phyloP scores from a whole-genome alignment of 2,329 filamentous ascomycete species.

The Akanthomyces muscarius region DNA sequence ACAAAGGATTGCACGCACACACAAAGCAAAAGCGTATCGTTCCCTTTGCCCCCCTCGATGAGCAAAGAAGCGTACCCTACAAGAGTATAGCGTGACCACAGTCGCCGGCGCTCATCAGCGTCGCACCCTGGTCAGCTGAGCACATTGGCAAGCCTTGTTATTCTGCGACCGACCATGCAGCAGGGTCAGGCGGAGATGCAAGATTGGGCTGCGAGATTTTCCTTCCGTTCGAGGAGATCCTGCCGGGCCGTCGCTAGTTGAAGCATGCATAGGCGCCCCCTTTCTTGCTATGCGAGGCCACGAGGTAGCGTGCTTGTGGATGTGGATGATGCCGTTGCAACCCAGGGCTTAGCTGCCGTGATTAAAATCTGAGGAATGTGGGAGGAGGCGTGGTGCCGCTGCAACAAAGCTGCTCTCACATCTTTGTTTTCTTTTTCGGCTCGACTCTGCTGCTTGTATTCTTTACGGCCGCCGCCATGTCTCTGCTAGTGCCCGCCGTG shows the following conservation, averaged over 20 bases:
- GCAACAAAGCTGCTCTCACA: background rate
- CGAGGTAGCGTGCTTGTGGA: constrained; percentile 13
- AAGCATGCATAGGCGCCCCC: background rate
- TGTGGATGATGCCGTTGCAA: constrained; percentile 8
- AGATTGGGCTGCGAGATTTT: constrained; percentile 11
- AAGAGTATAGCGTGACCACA: background rate
- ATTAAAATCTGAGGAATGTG: background rate
- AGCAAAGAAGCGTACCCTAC: too few species aligned
- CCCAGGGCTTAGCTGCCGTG: background rate
- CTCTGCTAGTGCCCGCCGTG: constrained; percentile 5
- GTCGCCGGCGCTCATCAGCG: background rate
- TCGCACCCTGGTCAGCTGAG: constrained; percentile 4
- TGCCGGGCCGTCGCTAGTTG: constrained; percentile 11
- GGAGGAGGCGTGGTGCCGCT: background rate
- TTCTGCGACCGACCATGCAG: background rate
- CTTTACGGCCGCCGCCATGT: background rate
- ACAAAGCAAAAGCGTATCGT: too few species aligned
- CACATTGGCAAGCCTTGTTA: background rate
- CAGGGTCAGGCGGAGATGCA: constrained; percentile 6
- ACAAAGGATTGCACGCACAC: too few species aligned
- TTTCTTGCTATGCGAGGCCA: background rate
- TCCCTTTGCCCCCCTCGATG: too few species aligned
- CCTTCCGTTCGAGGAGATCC: background rate
- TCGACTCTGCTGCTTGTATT: background rate
- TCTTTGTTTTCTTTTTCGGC: background rate